phyloP scores from a whole-genome alignment of 352 stramenopile genomes.

The Aphanomyces euteiches region DNA sequence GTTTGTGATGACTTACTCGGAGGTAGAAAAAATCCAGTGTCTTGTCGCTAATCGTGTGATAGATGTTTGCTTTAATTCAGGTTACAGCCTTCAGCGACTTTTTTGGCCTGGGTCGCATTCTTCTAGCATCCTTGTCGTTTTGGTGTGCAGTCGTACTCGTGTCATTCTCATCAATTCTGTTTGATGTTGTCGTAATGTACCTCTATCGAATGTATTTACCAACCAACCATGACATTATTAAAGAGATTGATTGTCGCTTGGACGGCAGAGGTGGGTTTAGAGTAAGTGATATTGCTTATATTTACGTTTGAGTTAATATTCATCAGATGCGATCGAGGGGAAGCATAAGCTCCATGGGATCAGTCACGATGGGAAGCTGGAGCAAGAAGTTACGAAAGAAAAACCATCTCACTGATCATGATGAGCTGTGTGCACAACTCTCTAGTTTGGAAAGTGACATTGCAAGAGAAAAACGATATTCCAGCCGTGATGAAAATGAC shows the following conservation, averaged over 20 bases:
- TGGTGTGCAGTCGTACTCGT: conserved; percentile 68
- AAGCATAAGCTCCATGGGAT: neutral
- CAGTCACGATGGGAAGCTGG: conserved; percentile 9
- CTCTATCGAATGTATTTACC: conserved; percentile 81
- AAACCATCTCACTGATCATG: conserved; percentile 24
- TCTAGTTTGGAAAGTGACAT: conserved; percentile 16
- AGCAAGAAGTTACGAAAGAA: conserved; percentile 17
- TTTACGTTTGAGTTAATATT: too few species aligned
- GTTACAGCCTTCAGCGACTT: conserved; percentile 66
- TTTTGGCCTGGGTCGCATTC: conserved; percentile 49
- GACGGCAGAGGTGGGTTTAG: conserved; percentile 2
- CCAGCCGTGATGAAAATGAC: conserved; percentile 21
- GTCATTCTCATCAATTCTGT: conserved; percentile 51
- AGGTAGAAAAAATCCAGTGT: conserved; percentile 33
- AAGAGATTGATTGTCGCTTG: conserved; percentile 76
- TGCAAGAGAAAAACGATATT: neutral
- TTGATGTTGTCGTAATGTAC: conserved; percentile 69
- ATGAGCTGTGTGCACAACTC: conserved; percentile 22
- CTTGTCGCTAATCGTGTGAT: too few species aligned
- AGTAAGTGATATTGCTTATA: neutral
- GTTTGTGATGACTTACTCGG: conserved; percentile 67
- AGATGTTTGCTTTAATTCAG: too few species aligned
- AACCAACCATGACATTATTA: conserved; percentile 77
- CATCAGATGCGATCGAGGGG: neutral
- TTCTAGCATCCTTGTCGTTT: conserved; percentile 54